A percentile compares a stretch with the other conserved stretches of the same genome.
Conservation (phyloP, 2,329 filamentous ascomycete genomes). For the Claviceps sp. region DNA sequence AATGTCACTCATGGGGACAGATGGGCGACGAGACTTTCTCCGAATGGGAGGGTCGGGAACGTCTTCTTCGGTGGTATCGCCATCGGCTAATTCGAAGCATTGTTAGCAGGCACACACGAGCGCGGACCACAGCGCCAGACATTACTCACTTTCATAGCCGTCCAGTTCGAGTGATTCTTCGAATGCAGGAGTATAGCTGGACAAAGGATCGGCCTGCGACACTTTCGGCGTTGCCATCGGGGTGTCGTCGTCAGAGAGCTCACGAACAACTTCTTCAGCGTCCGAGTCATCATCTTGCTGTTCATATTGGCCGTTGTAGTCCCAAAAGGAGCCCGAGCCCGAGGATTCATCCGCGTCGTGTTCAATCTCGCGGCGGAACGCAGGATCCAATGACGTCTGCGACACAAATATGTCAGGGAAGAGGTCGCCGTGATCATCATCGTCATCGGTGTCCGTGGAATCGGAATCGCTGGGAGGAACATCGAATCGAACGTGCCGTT, state of each 20-base stretch:
- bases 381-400: constrained; percentile 58
- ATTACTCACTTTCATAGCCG: constrained; percentile 46
- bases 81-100: constrained; percentile 31
- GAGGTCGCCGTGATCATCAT: constrained; percentile 49
- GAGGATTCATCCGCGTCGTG: constrained; percentile 48
- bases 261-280: constrained; percentile 25
- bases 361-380: constrained; percentile 62
- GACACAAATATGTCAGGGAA: constrained; percentile 71
- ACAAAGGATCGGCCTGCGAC: constrained; percentile 14
- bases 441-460: constrained; percentile 49
- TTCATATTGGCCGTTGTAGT: constrained; percentile 38
- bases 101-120: constrained; percentile 7
- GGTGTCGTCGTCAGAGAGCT: constrained; percentile 27
- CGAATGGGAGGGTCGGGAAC: constrained; percentile 34
- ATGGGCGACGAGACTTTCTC: constrained; percentile 33
- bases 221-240: constrained; percentile 28
- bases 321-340: constrained; percentile 49
- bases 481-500: constrained; percentile 64
- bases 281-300: constrained; percentile 24
- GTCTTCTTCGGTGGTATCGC: constrained; percentile 50
- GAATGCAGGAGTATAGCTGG: constrained; percentile 17
- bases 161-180: constrained; percentile 31
- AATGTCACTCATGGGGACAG: constrained; percentile 22
- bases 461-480: constrained; percentile 55
- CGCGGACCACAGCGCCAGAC: constrained; percentile 6